Conservation (phyloP, 306 rosid genomes). For the Quercus variabilis region DNA sequence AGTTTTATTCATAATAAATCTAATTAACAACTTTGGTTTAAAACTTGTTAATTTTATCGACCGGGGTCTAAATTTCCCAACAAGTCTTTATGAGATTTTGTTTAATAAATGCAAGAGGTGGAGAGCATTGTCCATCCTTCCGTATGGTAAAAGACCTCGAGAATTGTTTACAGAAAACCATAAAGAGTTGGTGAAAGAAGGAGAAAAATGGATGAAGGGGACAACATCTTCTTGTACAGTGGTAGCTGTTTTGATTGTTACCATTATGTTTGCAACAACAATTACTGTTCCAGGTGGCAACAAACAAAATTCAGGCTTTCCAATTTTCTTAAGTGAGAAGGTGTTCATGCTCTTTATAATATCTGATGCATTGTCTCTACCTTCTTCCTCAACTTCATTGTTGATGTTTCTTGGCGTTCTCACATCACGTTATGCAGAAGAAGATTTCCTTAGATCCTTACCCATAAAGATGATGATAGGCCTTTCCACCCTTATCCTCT, state of each 20-base stretch:
- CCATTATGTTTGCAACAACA: neutral
- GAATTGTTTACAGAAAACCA: neutral
- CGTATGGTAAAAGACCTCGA: neutral
- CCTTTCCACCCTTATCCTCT: neutral
- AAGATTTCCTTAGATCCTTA: neutral
- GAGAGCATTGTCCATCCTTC: neutral
- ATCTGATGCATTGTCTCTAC: neutral
- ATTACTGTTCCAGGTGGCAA: neutral
- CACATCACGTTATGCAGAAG: neutral
- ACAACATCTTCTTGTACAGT: neutral
- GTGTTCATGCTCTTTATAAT: neutral
- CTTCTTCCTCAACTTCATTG: neutral
- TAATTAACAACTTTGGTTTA: no score
- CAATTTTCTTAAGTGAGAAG: neutral
- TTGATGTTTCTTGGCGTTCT: neutral
- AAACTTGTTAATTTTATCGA: no score
- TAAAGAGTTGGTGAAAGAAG: neutral
- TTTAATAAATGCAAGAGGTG: neutral
- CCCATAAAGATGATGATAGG: neutral
- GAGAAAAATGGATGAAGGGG: neutral
- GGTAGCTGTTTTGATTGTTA: neutral
- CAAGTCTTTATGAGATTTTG: neutral
- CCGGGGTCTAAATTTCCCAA: no score
- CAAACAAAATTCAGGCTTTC: neutral
- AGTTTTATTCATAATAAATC: no score